Base-by-base conservation (phyloP, 2,329 filamentous ascomycete genomes). In the Sclerotiophoma versabilis region DNA sequence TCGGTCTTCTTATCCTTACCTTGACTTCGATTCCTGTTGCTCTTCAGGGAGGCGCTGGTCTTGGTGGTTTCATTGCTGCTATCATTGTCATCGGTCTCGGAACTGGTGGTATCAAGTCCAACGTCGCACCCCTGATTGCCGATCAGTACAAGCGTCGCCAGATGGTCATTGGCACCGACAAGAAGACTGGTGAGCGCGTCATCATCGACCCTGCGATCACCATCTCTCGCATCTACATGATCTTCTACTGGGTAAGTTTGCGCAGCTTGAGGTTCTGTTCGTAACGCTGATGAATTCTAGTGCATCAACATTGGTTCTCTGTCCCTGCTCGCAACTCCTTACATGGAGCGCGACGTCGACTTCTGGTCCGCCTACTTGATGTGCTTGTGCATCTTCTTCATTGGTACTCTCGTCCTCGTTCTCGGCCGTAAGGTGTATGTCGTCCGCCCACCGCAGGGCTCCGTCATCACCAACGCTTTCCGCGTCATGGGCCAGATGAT, bases 91-190 rank as follows among this genome's bases (percentile, higher is more conserved):
- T 92, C 69, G 88, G 88, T 44, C 75, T 91, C 34, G 90, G 90
- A 50, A 91, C 89, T 4, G 90, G 90, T 63, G 88, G 90, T 71
- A 92, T 93, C 85, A 93, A 93, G 79, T 85, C 88, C 61, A 93
- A 93, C 69, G 89, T 93, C 41, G 77, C 79, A 14, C 79, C 79
- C 2, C 64, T 81, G 22, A 80, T 81, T 57, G 79, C 79, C 36
- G 79, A 81, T 53, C 79, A 81, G 59, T 80, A 80, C 63, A 74
- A 71, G 60, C 65, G 74, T 48, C 67, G 72, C 19, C 69, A 73
- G 44, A 79, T 78, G 75, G 74, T 72, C 27, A 68, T 80, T 58
- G 72, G 71, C 19, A 70, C 64, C 10, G 74, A 78, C 47, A 68
- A 70, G 51, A 78, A 78, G 64, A 74, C 70, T 17, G 78, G 78